These are phyloP conservation scores for Parachlorella kessleri DNA, from an alignment of 139 green algal genomes.

Conservation along the genomic window DNA sequence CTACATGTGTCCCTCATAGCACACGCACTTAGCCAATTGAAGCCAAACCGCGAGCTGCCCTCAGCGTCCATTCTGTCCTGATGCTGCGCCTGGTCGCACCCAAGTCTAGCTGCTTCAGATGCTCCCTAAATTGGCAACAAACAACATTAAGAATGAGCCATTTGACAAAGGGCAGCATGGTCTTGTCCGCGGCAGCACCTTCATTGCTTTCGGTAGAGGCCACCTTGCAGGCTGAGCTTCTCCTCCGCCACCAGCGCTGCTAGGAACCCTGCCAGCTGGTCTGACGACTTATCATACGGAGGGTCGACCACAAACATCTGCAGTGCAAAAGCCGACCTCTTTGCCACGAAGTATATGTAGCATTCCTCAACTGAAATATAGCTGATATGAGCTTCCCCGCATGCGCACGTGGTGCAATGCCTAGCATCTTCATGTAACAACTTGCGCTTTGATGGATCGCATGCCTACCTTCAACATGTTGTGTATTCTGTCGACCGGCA, in stretches of 20 bases:
- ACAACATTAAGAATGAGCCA: neutral
- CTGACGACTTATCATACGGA: constrained; percentile 77
- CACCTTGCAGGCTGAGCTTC: constrained; percentile 63
- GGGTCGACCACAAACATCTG: constrained; percentile 89
- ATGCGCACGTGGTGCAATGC: no score
- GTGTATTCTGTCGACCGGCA: constrained; percentile 90
- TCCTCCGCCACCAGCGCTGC: constrained; percentile 60
- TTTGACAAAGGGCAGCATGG: no score
- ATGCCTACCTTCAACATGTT: constrained; percentile 86
- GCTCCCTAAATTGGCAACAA: neutral
- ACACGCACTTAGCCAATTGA: no score
- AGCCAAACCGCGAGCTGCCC: no score
- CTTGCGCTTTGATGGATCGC: no score
- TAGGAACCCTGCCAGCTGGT: constrained; percentile 78
- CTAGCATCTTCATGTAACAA: no score
- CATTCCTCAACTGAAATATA: no score
- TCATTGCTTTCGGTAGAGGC: constrained; percentile 43
- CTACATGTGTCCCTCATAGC: no score
- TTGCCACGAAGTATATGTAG: no score
- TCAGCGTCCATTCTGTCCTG: neutral
- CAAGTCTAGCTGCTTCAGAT: neutral
- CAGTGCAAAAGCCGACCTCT: no score
- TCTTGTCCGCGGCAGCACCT: no score
- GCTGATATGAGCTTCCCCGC: no score
- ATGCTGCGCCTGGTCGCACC: neutral